These are phyloP conservation scores for Lasiodiplodia citricola DNA, from an alignment of 2,329 filamentous ascomycete genomes.

Conservation along the genomic window DNA sequence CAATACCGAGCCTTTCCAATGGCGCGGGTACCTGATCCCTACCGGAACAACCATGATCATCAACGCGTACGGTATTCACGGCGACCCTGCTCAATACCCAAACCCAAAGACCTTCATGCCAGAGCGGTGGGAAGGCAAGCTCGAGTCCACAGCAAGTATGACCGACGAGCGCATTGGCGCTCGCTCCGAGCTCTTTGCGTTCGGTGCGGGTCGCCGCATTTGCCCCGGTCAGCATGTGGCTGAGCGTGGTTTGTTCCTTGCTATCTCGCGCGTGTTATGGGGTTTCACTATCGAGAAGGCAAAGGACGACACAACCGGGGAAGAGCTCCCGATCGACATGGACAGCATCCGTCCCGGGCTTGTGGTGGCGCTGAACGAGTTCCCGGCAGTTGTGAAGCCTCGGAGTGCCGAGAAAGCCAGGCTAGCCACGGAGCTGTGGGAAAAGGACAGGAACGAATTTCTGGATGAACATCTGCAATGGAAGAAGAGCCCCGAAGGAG, in stretches of 20 bases:
- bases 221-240: slow-evolving; percentile 47
- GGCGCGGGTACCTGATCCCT: slow-evolving; percentile 45
- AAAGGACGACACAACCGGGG: background rate
- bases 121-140: slow-evolving; percentile 31
- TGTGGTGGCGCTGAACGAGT: slow-evolving; percentile 30
- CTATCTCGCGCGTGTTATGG: slow-evolving; percentile 42
- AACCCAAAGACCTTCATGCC: slow-evolving; percentile 14
- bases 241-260: slow-evolving; percentile 38
- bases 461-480: slow-evolving; percentile 31
- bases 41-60: slow-evolving; percentile 47
- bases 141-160: slow-evolving; percentile 29
- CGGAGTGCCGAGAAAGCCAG: slow-evolving; percentile 27
- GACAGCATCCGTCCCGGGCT: slow-evolving; percentile 29
- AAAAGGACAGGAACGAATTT: slow-evolving; percentile 28
- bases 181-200: slow-evolving; percentile 43
- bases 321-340: slow-evolving; percentile 18
- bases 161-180: slow-evolving; percentile 29
- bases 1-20: slow-evolving; percentile 39
- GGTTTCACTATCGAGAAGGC: slow-evolving; percentile 34
- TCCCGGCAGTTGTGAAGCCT: slow-evolving; percentile 30
- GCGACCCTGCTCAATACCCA: slow-evolving; percentile 31
- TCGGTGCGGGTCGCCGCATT: slow-evolving; percentile 44
- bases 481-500: slow-evolving; percentile 31
- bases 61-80: slow-evolving; percentile 43
- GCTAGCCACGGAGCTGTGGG: slow-evolving; percentile 30